Evolutionary conservation across 1,284 basidiomycete species (phyloP).

Genomic region (Pterulicium gracile): DNA sequence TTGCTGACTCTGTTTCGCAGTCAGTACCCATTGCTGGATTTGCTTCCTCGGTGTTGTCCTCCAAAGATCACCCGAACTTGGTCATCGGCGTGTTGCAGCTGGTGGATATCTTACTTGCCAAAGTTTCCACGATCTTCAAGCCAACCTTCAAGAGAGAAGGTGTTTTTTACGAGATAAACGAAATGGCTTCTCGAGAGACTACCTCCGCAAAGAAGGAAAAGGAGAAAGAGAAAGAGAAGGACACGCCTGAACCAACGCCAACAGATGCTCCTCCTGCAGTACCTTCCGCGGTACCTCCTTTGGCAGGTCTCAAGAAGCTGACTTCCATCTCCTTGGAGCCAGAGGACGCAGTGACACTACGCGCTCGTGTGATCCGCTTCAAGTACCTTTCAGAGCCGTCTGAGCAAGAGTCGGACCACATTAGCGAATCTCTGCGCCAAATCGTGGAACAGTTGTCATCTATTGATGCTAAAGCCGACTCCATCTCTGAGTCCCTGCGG

Average conservation of each 20-base stretch:
- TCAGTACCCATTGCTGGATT: conserved; percentile 87
- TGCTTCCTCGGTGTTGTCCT: conserved; percentile 85
- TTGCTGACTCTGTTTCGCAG: conserved; percentile 30
- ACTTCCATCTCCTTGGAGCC: conserved; percentile 62
- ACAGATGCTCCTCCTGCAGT: conserved; percentile 20
- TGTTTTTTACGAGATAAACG: conserved; percentile 86
- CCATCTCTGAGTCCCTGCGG: conserved; percentile 51
- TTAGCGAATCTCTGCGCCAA: conserved; percentile 52
- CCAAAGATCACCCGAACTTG: conserved; percentile 77
- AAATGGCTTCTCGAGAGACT: conserved; percentile 53
- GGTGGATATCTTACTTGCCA: conserved; percentile 78
- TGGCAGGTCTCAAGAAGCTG: conserved; percentile 57
- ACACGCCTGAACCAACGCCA: no score
- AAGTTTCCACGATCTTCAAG: conserved; percentile 75
- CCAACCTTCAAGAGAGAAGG: conserved; percentile 87
- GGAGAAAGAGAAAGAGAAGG: conserved; percentile 36
- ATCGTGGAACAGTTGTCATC: conserved; percentile 55
- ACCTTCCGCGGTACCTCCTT: conserved; percentile 28
- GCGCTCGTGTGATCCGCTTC: conserved; percentile 77
- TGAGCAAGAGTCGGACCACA: conserved; percentile 48
- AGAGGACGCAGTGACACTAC: conserved; percentile 83
- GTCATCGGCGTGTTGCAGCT: conserved; percentile 84
- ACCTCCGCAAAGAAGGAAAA: conserved; percentile 48
- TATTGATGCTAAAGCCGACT: conserved; percentile 48
- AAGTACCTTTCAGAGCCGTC: conserved; percentile 59